Evolutionary conservation across 345 rosid species (phyloP).

Genomic region (Physaria fendleri): DNA sequence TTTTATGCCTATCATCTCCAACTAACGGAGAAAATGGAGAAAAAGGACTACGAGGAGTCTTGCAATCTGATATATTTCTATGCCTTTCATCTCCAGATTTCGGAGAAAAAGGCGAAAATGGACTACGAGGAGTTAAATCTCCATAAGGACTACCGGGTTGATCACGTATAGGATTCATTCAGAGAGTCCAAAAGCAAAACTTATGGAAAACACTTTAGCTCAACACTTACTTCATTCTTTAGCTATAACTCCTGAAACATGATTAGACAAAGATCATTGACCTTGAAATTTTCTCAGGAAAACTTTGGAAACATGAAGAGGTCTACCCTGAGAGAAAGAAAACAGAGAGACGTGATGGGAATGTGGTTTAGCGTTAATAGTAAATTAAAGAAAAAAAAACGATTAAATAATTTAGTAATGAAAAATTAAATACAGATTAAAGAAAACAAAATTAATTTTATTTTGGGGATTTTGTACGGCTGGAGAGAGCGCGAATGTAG

Average conservation of each 20-base stretch:
- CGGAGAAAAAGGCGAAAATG: conserved; percentile 29
- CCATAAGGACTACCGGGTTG: conserved; percentile 33
- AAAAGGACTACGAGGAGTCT: conserved; percentile 37
- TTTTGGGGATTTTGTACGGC: conserved; percentile 17
- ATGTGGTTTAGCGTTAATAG: conserved; percentile 21
- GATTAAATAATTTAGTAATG: neutral
- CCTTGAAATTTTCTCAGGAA: conserved; percentile 5
- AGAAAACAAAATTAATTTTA: neutral
- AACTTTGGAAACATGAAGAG: conserved; percentile 7
- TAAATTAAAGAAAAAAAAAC: neutral
- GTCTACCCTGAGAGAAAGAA: conserved; percentile 22
- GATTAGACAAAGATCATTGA: neutral
- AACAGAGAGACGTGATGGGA: conserved; percentile 26
- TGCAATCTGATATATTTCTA: conserved; percentile 38
- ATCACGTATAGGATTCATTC: conserved; percentile 24
- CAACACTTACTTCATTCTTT: conserved; percentile 18
- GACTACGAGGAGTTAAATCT: conserved; percentile 31
- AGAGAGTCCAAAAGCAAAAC: neutral
- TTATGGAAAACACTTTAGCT: conserved; percentile 19
- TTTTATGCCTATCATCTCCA: conserved; percentile 47
- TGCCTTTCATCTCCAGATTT: conserved; percentile 46
- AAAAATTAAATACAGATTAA: neutral
- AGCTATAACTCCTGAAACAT: conserved; percentile 17
- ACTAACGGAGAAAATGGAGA: conserved; percentile 33
- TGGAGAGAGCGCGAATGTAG: conserved; percentile 26